These are phyloP conservation scores for Balamuthia mandrillaris DNA, from an alignment of 208 protist species.

Conservation along the genomic window DNA sequence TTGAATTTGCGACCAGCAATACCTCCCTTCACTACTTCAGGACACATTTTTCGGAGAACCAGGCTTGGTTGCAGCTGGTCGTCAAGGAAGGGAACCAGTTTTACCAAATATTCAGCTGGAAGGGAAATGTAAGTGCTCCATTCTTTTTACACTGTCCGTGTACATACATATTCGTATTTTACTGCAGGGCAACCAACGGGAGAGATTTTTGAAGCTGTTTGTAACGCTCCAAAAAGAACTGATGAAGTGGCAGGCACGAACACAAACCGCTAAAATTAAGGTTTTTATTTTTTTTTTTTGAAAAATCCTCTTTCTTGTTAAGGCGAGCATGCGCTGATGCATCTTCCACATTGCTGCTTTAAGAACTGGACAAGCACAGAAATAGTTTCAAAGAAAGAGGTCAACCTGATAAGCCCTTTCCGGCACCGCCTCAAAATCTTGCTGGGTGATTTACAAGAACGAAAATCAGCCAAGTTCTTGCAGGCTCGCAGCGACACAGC, in stretches of 20 bases:
- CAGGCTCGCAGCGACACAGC: not conserved
- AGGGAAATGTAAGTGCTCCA: slow-evolving; percentile 25
- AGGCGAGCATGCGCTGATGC: not conserved
- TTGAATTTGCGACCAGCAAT: slow-evolving; percentile 16
- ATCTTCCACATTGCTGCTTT: no score
- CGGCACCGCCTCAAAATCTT: not conserved
- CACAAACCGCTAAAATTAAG: not conserved
- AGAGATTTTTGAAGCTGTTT: slow-evolving; percentile 41
- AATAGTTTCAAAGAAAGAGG: slow-evolving; percentile 46
- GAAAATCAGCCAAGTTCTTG: not conserved
- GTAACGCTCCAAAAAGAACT: slow-evolving; percentile 23
- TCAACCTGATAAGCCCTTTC: slow-evolving; percentile 42
- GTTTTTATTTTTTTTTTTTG: not conserved
- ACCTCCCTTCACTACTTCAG: slow-evolving; percentile 43
- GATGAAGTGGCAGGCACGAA: slow-evolving; percentile 30
- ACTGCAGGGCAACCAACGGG: slow-evolving; percentile 27
- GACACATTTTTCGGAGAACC: slow-evolving; percentile 43
- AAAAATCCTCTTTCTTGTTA: not conserved
- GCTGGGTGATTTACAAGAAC: not conserved
- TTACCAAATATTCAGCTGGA: slow-evolving; percentile 44
- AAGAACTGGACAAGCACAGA: no score
- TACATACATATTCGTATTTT: not conserved
- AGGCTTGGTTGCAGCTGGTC: slow-evolving; percentile 42
- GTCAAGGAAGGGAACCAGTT: slow-evolving; percentile 45
- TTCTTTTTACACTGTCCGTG: not conserved